Evolutionary conservation across 345 rosid species (phyloP).

Genomic region (Bruguiera parviflora): DNA sequence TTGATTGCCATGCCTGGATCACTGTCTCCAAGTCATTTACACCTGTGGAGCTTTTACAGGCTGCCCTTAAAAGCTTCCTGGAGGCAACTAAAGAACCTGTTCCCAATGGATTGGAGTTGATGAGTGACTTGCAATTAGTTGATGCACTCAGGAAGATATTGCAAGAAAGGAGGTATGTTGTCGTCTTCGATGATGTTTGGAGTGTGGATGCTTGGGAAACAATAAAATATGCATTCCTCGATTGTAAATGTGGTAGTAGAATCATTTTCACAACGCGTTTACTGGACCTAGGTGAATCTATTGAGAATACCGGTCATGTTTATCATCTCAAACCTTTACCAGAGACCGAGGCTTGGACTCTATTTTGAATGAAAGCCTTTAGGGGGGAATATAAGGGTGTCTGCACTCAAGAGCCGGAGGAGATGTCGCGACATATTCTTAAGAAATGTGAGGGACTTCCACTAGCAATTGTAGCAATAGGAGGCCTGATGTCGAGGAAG

Average conservation of each 20-base stretch:
- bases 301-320: neutral
- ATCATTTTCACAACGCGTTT: slow-evolving; percentile 8
- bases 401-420: slow-evolving; percentile 6
- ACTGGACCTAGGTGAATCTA: neutral
- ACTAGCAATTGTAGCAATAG: slow-evolving; percentile 12
- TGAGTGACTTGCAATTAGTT: slow-evolving; percentile 2
- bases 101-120: neutral
- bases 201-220: slow-evolving; percentile 3
- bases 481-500: slow-evolving; percentile 9
- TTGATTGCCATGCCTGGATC: slow-evolving; percentile 8
- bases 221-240: slow-evolving; percentile 6
- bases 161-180: slow-evolving; percentile 11
- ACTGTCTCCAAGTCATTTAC: slow-evolving; percentile 9
- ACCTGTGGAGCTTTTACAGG: neutral
- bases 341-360: neutral
- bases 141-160: slow-evolving; percentile 2
- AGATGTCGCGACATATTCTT: neutral
- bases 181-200: slow-evolving; percentile 16
- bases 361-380: slow-evolving; percentile 15
- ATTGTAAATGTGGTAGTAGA: slow-evolving; percentile 1
- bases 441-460: slow-evolving; percentile 17
- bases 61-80: neutral
- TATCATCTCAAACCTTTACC: slow-evolving; percentile 9
- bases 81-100: slow-evolving; percentile 7
- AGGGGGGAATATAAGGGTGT: slow-evolving; percentile 1